phyloP scores from a whole-genome alignment of 2,329 filamentous ascomycete species.

The Bipolaris victoriae region DNA sequence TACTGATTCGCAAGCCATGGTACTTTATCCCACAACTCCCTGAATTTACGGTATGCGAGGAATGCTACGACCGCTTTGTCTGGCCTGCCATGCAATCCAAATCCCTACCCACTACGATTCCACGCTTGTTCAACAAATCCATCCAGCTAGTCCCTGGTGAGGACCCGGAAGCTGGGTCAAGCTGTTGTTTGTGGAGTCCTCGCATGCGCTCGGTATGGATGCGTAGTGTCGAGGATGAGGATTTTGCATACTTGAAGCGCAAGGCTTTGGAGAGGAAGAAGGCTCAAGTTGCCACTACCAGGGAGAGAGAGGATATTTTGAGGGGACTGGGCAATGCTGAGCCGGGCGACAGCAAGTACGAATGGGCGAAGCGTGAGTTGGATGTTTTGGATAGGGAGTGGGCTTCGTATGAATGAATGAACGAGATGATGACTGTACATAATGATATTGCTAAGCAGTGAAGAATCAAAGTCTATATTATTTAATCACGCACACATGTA shows the following conservation, averaged over 20 bases:
- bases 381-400: slow-evolving; percentile 37
- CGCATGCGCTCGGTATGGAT: slow-evolving; percentile 78
- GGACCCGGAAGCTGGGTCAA: slow-evolving; percentile 51
- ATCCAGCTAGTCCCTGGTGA: slow-evolving; percentile 62
- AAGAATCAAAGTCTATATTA: neutral
- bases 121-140: slow-evolving; percentile 56
- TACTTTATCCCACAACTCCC: slow-evolving; percentile 77
- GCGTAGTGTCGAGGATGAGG: slow-evolving; percentile 68
- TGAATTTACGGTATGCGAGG: slow-evolving; percentile 82
- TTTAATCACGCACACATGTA: no score
- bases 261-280: slow-evolving; percentile 61
- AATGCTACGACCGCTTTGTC: slow-evolving; percentile 84
- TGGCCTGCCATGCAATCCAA: slow-evolving; percentile 64
- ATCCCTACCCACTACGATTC: slow-evolving; percentile 52
- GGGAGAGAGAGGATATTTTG: slow-evolving; percentile 48
- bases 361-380: slow-evolving; percentile 35
- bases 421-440: neutral
- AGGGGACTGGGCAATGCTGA: slow-evolving; percentile 32
- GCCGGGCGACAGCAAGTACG: slow-evolving; percentile 32
- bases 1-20: slow-evolving; percentile 71
- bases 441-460: neutral
- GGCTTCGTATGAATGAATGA: slow-evolving; percentile 42
- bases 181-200: slow-evolving; percentile 80
- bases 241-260: slow-evolving; percentile 68
- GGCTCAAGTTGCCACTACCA: slow-evolving; percentile 51